Evolutionary conservation across 768 basidiomycete genomes (phyloP), one percentile per base, ranked within the genome.

Genomic region (Omphalotus guepiniiformis): DNA sequence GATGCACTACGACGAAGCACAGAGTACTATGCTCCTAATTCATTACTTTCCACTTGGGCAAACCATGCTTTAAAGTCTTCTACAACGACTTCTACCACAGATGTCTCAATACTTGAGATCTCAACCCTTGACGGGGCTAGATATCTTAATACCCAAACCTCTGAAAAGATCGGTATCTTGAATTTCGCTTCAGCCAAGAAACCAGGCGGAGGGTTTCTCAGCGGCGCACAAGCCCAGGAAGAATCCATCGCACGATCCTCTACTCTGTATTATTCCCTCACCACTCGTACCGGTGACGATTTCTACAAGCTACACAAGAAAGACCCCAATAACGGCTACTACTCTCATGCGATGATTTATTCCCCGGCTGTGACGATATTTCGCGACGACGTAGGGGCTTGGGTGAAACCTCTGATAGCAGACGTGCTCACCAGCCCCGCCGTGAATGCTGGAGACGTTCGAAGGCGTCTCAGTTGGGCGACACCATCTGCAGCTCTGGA

Each of bases 231-330:
- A 49, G 88, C 88, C 1, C 88, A 91, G 56, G 88, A 91, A 61
- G 88, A 91, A 61, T 82, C 82, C 29, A 76, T 91, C 55, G 86
- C 88, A 9, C 80, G 88, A 34, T 78, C 85, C 4, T 88, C 86
- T 9, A 84, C 82, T 4, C 65, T 91, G 5, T 86, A 82, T 53
- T 67, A 75, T 1, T 74, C 81, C 7, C 80, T 90, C 47, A 71
- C 72, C 57, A 77, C 81, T 8, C 59, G 63, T 13, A 69, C 68
- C 4, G 82, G 78, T 1, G 66, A 75, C 36, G 69, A 73, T 32
- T 90, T 87, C 65, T 87, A 91, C 60, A 63, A 62, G 2, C 58
- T 79, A 16, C 88, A 90, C 59, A 67, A 67, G 25, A 69, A 55
- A 49, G 69, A 74, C 53, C 58, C 60, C 8, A 69, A 70, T 39